Conservation (phyloP, 495 filamentous ascomycete species). For the Penicillium pancosmium region DNA sequence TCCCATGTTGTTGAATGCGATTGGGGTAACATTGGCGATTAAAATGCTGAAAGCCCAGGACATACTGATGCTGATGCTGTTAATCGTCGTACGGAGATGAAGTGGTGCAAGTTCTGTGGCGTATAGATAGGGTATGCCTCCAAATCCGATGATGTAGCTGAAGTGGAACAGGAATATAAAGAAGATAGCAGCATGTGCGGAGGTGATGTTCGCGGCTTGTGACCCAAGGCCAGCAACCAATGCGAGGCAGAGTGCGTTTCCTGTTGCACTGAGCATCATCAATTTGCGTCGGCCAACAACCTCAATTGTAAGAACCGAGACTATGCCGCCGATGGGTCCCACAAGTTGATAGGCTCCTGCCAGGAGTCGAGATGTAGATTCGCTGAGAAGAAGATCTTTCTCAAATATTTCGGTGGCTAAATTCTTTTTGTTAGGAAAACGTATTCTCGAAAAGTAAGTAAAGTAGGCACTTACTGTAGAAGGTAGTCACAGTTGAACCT, state of each 20-base stretch:
- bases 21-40: constrained; percentile 25
- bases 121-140: constrained; percentile 57
- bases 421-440: neutral
- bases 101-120: constrained; percentile 55
- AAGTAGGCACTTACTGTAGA: constrained; percentile 24
- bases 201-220: constrained; percentile 12
- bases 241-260: constrained; percentile 46
- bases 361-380: constrained; percentile 23
- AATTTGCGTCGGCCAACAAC: constrained; percentile 24
- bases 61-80: constrained; percentile 48
- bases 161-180: constrained; percentile 58
- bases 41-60: constrained; percentile 46
- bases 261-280: constrained; percentile 28
- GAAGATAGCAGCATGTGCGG: constrained; percentile 36
- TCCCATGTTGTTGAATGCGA: constrained; percentile 24
- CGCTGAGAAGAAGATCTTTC: constrained; percentile 20
- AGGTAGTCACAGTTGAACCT: constrained; percentile 29
- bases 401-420: constrained; percentile 29
- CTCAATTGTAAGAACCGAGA: constrained; percentile 28
- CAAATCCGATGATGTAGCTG: constrained; percentile 56
- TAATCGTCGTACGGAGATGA: constrained; percentile 50
- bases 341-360: constrained; percentile 26
- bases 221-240: constrained; percentile 35
- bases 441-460: neutral
- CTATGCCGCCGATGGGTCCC: constrained; percentile 20